A percentile compares a stretch with the other conserved stretches of the same genome.
These are phyloP conservation scores for Brassica nigra DNA, from an alignment of 345 rosid genomes.

Conservation along the genomic window DNA sequence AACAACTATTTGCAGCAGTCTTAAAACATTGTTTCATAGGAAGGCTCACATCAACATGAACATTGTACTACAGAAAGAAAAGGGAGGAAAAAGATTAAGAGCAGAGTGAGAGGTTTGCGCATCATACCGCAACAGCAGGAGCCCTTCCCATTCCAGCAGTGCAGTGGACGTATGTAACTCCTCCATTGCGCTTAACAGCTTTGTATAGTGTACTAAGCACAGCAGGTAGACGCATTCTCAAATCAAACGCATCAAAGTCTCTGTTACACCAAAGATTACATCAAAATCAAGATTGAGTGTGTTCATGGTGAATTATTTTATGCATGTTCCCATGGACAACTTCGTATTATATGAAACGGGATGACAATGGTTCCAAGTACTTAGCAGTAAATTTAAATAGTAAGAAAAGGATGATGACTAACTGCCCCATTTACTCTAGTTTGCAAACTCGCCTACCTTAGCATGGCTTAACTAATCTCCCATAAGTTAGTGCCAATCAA, in stretches of 20 bases:
- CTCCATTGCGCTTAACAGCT: constrained; percentile 77
- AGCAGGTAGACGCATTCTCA: constrained; percentile 92
- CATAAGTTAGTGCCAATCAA: no score
- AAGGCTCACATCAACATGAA: neutral
- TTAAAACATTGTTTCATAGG: neutral
- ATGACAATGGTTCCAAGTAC: neutral
- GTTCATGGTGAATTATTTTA: neutral
- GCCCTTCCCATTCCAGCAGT: constrained; percentile 99
- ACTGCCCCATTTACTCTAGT: neutral
- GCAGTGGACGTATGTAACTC: constrained; percentile 90
- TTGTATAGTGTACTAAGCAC: constrained; percentile 69
- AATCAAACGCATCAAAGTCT: constrained; percentile 95
- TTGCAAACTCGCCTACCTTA: neutral
- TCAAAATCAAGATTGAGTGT: neutral
- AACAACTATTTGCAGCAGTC: constrained; percentile 6
- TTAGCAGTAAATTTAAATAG: neutral
- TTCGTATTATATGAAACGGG: neutral
- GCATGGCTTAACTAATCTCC: no score
- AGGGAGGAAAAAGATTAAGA: neutral
- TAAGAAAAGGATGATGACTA: neutral
- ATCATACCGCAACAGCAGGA: constrained; percentile 85
- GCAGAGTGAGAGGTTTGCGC: constrained; percentile 14
- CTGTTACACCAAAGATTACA: constrained; percentile 49
- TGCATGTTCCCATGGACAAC: neutral
- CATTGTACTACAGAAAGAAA: neutral